Evolutionary conservation across 1,139 yeast genomes (phyloP).

Genomic region (Nadsonia commutata): DNA sequence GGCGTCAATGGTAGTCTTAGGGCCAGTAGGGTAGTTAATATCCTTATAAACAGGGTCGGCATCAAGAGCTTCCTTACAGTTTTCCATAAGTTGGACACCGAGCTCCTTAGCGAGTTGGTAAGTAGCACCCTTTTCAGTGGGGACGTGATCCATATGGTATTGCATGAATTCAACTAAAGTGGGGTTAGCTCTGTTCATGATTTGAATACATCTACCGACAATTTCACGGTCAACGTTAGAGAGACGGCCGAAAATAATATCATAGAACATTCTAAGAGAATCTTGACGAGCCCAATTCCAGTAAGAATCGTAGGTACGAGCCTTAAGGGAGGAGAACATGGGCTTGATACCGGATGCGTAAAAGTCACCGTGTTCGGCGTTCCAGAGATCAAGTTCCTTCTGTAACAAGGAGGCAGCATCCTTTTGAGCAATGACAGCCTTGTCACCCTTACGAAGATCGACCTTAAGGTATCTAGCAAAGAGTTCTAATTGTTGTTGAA

Average conservation of each 20-base stretch:
- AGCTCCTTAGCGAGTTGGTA: constrained; percentile 78
- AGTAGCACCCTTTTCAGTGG: constrained; percentile 74
- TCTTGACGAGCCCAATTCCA: constrained; percentile 99
- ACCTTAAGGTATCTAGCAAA: constrained; percentile 88
- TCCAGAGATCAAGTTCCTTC: constrained; percentile 84
- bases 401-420: constrained; percentile 76
- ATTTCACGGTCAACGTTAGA: constrained; percentile 89
- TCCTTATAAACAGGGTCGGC: constrained; percentile 89
- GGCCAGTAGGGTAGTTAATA: constrained; percentile 87
- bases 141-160: constrained; percentile 88
- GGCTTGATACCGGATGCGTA: constrained; percentile 88
- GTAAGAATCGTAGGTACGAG: constrained; percentile 91
- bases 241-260: constrained; percentile 86
- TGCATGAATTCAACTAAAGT: constrained; percentile 92
- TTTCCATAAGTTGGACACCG: constrained; percentile 88
- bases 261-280: constrained; percentile 83
- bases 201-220: constrained; percentile 88
- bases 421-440: constrained; percentile 71
- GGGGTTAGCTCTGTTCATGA: constrained; percentile 95
- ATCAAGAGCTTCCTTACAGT: constrained; percentile 76
- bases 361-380: constrained; percentile 87
- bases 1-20: constrained; percentile 73
- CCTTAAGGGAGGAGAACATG: constrained; percentile 78
- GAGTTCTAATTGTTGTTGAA: constrained; percentile 90
- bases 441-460: constrained; percentile 84